phyloP scores from a whole-genome alignment of 352 stramenopile species.

The Globisporangium lucens region DNA sequence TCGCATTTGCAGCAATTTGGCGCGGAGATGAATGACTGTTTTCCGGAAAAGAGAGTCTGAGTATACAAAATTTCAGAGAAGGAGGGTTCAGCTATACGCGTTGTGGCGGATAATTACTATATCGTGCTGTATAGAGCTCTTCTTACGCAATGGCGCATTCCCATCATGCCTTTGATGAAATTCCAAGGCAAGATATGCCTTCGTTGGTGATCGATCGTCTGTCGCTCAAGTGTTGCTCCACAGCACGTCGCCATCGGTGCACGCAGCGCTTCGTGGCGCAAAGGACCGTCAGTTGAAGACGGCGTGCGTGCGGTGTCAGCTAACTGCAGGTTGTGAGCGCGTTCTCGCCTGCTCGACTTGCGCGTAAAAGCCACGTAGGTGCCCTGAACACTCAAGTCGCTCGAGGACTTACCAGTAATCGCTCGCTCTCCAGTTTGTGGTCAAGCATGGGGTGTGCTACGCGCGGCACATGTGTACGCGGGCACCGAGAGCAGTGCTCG shows the following conservation, averaged over 20 bases:
- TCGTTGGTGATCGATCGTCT: neutral
- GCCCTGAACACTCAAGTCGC: neutral
- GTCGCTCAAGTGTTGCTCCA: neutral
- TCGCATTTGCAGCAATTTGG: neutral
- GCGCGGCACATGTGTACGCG: neutral
- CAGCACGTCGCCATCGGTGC: neutral
- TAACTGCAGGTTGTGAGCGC: neutral
- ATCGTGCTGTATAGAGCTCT: neutral
- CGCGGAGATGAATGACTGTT: neutral
- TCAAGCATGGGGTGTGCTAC: neutral
- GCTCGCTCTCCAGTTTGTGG: neutral
- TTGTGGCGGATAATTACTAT: neutral
- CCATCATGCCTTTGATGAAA: neutral
- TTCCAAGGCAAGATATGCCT: neutral
- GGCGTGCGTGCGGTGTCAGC: neutral
- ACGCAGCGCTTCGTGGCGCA: neutral
- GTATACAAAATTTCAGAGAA: neutral
- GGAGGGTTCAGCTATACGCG: neutral
- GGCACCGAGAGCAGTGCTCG: too few relatives aligned
- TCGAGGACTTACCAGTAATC: neutral
- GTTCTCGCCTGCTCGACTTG: neutral
- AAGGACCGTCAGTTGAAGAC: neutral
- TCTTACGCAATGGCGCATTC: too few relatives aligned
- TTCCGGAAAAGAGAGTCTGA: neutral
- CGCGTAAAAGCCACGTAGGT: neutral